Evolutionary conservation across 2,329 filamentous ascomycete genomes (phyloP), one percentile per base, ranked within the genome.

Genomic region (Sphaerulina musiva): DNA sequence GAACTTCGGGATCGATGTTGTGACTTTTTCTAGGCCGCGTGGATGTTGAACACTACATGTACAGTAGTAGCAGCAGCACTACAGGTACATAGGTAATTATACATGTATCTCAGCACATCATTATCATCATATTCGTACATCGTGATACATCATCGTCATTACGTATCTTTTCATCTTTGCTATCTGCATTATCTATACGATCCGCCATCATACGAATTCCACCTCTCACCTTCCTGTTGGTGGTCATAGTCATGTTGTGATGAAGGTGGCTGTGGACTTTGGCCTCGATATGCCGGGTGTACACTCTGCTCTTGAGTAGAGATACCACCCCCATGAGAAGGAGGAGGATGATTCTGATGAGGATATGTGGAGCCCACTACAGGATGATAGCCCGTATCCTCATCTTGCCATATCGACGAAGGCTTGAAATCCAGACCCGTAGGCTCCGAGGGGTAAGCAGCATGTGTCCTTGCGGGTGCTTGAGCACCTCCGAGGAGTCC

Each of bases 401-500:
- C 40, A 32, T 54, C 52, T 50, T 23, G 40, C 31, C 54, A 57
- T 8, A 61, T 58, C 8, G 46, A 54, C n/a, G 43, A 54, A 26
- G 54, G 50, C 49, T 58, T 60, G 45, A 58, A 55, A 31, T 55
- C 56, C 9, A 51, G 46, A 42, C 9, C 54, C 38, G 17, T 50
- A 31, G 14, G 47, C 46, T 48, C 50, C 55, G 34, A 26, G 17
- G 11, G 26, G 8, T 17, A 36, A 26, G 31, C 48, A 11, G 29
- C 38, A 26, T 51, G 48, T 14, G 34, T 40, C 36, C 34, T 51
- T 5, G 51, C 59, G 6, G 57, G 54, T 42, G 47, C 48, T 23
- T 58, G 57, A 4, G 63, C 58, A 43, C 64, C 42, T n/a, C 57
- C 40, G 8, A 68, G 56, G 6, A 68, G 55, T 9, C 63, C 64